Evolutionary conservation across 2,329 filamentous ascomycete species (phyloP).

Genomic region (Diplocarpon rosae): DNA sequence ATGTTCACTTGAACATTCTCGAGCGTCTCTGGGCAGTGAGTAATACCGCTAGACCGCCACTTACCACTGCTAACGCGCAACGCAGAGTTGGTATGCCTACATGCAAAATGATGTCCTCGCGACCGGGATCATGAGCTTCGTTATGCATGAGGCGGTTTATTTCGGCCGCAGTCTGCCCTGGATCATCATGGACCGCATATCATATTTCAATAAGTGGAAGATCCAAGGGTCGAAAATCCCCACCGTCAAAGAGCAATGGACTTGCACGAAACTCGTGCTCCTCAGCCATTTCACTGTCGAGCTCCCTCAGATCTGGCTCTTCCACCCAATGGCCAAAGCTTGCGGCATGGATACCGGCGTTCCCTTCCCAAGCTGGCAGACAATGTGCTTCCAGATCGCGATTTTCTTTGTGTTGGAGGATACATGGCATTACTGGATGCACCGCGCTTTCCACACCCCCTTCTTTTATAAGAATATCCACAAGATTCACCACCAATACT

Average conservation of each 20-base stretch:
- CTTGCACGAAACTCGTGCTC: conserved; percentile 86
- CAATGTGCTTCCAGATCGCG: conserved; percentile 82
- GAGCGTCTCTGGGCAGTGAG: conserved; percentile 82
- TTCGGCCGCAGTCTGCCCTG: conserved; percentile 83
- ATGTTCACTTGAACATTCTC: conserved; percentile 68
- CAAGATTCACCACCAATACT: conserved; percentile 99
- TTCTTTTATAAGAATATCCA: conserved; percentile 94
- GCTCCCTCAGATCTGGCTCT: conserved; percentile 96
- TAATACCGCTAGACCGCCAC: conserved; percentile 22
- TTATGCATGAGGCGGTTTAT: conserved; percentile 90
- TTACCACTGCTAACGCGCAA: conserved; percentile 14
- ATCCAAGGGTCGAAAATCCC: conserved; percentile 82
- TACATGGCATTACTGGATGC: conserved; percentile 96
- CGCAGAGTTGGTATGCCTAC: conserved; percentile 80
- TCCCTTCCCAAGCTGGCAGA: conserved; percentile 76
- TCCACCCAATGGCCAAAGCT: conserved; percentile 91
- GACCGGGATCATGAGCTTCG: conserved; percentile 94
- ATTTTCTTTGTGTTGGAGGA: conserved; percentile 96
- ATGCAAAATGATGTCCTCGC: conserved; percentile 97
- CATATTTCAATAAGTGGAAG: conserved; percentile 87
- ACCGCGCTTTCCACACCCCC: conserved; percentile 86
- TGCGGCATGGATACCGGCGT: conserved; percentile 81
- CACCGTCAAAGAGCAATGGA: conserved; percentile 85
- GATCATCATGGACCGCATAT: conserved; percentile 82
- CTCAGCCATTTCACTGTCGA: conserved; percentile 96